A percentile compares a stretch with the other conserved stretches of the same genome.
phyloP scores from a whole-genome alignment of 306 rosid species.

The Parietaria judaica region DNA sequence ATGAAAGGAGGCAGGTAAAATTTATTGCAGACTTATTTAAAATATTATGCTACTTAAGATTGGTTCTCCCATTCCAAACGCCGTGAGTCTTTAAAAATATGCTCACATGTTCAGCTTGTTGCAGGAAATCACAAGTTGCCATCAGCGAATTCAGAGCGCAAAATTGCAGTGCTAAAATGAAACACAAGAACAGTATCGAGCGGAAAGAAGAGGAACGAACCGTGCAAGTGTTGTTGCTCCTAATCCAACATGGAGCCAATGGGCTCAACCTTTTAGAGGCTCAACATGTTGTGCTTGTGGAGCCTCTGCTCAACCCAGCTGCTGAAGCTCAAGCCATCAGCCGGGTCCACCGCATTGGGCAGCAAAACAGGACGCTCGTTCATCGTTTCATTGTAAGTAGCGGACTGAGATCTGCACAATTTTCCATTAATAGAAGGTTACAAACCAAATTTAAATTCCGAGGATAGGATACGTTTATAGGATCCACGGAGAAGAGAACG shows the following conservation, averaged over 20 bases:
- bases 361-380: constrained; percentile 56
- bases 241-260: constrained; percentile 91
- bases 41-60: too few relatives aligned
- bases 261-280: constrained; percentile 96
- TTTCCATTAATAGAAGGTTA: background rate
- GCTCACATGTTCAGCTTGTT: background rate
- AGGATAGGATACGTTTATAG: too few relatives aligned
- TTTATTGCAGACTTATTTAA: too few relatives aligned
- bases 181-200: constrained; percentile 18
- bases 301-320: constrained; percentile 93
- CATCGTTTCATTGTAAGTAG: constrained; percentile 78
- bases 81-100: background rate
- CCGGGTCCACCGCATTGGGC: constrained; percentile 90
- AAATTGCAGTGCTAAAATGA: constrained; percentile 30
- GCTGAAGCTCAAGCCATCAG: constrained; percentile 96
- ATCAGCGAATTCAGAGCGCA: constrained; percentile 78
- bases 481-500: too few relatives aligned
- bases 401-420: too few relatives aligned
- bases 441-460: background rate
- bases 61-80: too few relatives aligned
- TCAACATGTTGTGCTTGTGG: constrained; percentile 82
- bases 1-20: constrained; percentile 98
- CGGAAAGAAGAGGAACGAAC: constrained; percentile 25
- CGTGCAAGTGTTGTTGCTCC: constrained; percentile 68
- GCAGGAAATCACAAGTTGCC: constrained; percentile 74